Evolutionary conservation across 257 asterid species (phyloP).

Genomic region (Eustoma russellianum): DNA sequence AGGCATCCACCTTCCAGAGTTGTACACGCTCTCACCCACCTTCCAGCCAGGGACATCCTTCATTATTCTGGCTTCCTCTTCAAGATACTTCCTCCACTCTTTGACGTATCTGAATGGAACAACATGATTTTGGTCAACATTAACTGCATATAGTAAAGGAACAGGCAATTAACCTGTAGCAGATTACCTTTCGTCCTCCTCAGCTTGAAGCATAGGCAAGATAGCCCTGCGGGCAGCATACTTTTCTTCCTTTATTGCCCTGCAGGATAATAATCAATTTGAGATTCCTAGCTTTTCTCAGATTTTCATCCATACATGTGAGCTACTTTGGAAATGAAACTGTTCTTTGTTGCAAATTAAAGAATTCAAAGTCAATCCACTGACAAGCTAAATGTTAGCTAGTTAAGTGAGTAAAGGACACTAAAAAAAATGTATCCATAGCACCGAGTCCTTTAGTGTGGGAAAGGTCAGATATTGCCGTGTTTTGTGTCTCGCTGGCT

Average conservation of each 20-base stretch:
- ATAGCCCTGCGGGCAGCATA: constrained; percentile 72
- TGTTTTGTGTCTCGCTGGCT: too few relatives aligned
- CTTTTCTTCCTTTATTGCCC: constrained; percentile 78
- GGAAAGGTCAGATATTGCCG: too few relatives aligned
- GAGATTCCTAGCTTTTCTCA: too few relatives aligned
- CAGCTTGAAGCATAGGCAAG: constrained; percentile 72
- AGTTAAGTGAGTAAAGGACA: too few relatives aligned
- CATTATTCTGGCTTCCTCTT: constrained; percentile 89
- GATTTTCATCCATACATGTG: too few relatives aligned
- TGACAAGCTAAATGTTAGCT: too few relatives aligned
- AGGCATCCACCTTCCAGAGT: constrained; percentile 97
- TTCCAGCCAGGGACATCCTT: constrained; percentile 97
- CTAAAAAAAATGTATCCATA: too few relatives aligned
- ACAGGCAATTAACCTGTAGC: neutral
- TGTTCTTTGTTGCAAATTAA: too few relatives aligned
- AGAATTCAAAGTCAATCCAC: too few relatives aligned
- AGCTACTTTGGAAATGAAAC: too few relatives aligned
- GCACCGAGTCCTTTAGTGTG: too few relatives aligned
- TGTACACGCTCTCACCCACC: constrained; percentile 88
- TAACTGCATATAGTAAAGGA: neutral
- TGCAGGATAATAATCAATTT: constrained; percentile 12
- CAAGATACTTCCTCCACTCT: constrained; percentile 78
- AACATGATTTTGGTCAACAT: neutral
- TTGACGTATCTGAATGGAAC: constrained; percentile 42
- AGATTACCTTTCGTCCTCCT: constrained; percentile 70